Percentiles rank a stretch among this genome's conserved stretches.
Evolutionary conservation across 176 grass and related monocot species (phyloP).

Genomic region (Oryza officinalis): DNA sequence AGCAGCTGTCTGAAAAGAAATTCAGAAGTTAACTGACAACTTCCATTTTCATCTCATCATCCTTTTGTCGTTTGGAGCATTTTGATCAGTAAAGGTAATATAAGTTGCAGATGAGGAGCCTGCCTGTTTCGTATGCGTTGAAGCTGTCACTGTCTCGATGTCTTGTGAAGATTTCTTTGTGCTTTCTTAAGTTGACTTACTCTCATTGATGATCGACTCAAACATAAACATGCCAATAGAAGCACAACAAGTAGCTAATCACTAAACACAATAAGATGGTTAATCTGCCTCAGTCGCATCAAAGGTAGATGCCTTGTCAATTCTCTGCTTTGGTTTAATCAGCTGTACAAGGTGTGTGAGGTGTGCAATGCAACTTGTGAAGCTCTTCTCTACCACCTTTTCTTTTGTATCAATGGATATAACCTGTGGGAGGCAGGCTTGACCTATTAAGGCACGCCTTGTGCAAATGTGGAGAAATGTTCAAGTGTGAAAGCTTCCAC

Average conservation of each 20-base stretch:
- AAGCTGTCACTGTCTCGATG: background rate
- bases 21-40: no score
- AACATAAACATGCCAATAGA: background rate
- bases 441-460: background rate
- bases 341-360: background rate
- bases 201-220: background rate
- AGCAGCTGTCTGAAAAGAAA: no score
- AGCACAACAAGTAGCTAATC: background rate
- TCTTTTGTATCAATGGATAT: background rate
- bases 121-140: background rate
- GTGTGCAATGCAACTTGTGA: background rate
- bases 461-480: background rate
- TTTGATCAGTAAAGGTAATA: background rate
- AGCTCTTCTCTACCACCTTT: background rate
- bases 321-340: background rate
- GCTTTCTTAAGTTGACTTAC: background rate
- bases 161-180: background rate
- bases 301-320: background rate
- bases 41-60: no score
- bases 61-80: background rate
- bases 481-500: background rate
- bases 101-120: background rate
- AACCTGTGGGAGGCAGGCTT: background rate
- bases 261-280: background rate
- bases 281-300: background rate